Evolutionary conservation across 164 flowering plant species (phyloP).

Genomic region (grape (Vitis vinifera)): DNA sequence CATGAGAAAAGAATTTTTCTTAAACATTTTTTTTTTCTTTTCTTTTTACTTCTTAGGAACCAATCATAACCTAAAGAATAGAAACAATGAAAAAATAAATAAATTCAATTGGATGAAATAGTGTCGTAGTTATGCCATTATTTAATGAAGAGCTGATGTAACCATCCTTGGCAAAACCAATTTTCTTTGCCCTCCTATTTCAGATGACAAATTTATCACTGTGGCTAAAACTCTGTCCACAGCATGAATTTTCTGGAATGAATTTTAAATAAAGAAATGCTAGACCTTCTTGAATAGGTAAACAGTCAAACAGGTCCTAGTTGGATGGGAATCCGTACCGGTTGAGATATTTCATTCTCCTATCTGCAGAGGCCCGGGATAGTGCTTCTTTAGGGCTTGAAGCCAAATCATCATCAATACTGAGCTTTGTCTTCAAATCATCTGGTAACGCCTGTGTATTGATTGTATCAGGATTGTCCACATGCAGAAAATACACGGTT

Average conservation of each 20-base stretch:
- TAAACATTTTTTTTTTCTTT: too few species aligned
- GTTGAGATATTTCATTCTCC: slow-evolving; percentile 61
- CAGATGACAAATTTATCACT: background rate
- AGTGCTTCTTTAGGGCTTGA: slow-evolving; percentile 89
- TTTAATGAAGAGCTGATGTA: background rate
- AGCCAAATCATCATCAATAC: slow-evolving; percentile 79
- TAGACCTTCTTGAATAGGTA: too few species aligned
- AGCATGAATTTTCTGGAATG: background rate
- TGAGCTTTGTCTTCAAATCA: slow-evolving; percentile 90
- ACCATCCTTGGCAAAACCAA: background rate
- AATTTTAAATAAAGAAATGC: too few species aligned
- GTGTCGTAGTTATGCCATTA: background rate
- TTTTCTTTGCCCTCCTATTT: background rate
- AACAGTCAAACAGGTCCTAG: background rate
- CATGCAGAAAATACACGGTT: slow-evolving; percentile 2
- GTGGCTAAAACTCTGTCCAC: slow-evolving; percentile 23
- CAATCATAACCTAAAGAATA: too few species aligned
- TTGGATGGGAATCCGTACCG: slow-evolving; percentile 18
- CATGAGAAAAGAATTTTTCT: too few species aligned
- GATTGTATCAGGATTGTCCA: slow-evolving; percentile 15
- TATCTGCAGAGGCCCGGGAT: slow-evolving; percentile 77
- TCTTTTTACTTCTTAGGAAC: too few species aligned
- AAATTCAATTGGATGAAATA: background rate
- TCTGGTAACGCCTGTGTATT: slow-evolving; percentile 81
- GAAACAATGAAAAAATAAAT: background rate